phyloP scores from a whole-genome alignment of 805 yeast genomes.

The Jamesozyma jinghongensis region DNA sequence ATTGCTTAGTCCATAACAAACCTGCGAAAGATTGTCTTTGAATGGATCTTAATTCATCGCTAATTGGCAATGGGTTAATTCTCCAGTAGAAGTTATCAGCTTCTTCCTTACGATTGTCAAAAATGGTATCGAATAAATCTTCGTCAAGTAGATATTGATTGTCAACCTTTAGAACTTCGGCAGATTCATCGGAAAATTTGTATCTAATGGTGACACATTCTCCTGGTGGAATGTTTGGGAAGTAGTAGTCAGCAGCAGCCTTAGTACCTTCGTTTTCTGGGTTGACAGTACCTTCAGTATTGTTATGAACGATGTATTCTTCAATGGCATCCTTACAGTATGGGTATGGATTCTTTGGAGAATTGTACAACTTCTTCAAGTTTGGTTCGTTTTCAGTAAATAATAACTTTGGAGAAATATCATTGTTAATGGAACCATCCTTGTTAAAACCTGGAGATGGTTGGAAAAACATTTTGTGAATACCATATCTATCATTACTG shows the following conservation, averaged over 20 bases:
- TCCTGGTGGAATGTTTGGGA: constrained; percentile 75
- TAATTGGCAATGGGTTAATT: constrained; percentile 73
- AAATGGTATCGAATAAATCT: constrained; percentile 57
- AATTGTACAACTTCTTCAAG: constrained; percentile 51
- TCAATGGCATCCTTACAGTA: constrained; percentile 86
- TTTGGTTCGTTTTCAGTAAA: constrained; percentile 89
- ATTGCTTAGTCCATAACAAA: constrained; percentile 86
- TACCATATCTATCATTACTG: constrained; percentile 62
- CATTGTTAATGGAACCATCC: constrained; percentile 29
- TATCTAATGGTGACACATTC: constrained; percentile 81
- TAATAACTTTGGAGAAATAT: constrained; percentile 62
- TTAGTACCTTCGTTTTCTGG: constrained; percentile 71
- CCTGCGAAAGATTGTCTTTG: constrained; percentile 96
- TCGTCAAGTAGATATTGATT: constrained; percentile 47
- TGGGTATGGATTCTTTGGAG: constrained; percentile 41
- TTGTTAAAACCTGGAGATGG: constrained; percentile 61
- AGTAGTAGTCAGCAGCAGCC: constrained; percentile 73
- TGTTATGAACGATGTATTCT: constrained; percentile 56
- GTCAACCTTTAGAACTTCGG: constrained; percentile 22
- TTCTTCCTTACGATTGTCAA: constrained; percentile 68
- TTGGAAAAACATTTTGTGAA: constrained; percentile 57
- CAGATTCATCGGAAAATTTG: constrained; percentile 41
- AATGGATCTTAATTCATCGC: constrained; percentile 67
- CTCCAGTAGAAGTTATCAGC: constrained; percentile 92
- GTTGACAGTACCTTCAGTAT: constrained; percentile 51